These are phyloP conservation scores for Cryptosporidium sp. DNA, from an alignment of 169 alveolate genomes.

Conservation along the genomic window DNA sequence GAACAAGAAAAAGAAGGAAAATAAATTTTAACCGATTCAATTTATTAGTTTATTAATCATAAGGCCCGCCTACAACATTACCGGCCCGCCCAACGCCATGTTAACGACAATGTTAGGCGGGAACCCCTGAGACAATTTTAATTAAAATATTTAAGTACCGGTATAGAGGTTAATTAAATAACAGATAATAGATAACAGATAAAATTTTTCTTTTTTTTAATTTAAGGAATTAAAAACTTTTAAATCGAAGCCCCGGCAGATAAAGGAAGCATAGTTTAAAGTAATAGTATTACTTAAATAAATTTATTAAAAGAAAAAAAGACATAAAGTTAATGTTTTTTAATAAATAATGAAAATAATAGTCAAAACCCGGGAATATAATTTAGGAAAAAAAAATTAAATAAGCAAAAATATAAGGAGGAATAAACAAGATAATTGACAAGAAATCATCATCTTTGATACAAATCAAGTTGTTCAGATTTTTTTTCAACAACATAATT, in stretches of 20 bases:
- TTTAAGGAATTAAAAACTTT: background rate
- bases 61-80: background rate
- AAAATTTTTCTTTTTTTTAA: background rate
- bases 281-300: background rate
- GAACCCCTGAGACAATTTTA: background rate
- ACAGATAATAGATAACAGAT: background rate
- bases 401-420: background rate
- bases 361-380: background rate
- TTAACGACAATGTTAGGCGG: background rate
- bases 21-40: background rate
- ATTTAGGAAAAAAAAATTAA: background rate
- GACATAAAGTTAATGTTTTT: background rate
- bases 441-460: slow-evolving; percentile 3
- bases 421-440: background rate
- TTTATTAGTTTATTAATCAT: background rate
- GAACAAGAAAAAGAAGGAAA: no score
- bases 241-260: background rate
- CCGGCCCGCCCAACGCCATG: background rate
- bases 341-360: background rate
- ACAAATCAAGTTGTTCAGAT: background rate
- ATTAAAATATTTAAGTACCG: background rate
- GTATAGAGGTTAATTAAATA: background rate
- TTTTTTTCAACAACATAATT: background rate
- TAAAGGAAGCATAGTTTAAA: background rate
- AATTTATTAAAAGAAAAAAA: background rate